Base-by-base conservation (phyloP, 768 basidiomycete genomes). In the Trametes cinnabarina region DNA sequence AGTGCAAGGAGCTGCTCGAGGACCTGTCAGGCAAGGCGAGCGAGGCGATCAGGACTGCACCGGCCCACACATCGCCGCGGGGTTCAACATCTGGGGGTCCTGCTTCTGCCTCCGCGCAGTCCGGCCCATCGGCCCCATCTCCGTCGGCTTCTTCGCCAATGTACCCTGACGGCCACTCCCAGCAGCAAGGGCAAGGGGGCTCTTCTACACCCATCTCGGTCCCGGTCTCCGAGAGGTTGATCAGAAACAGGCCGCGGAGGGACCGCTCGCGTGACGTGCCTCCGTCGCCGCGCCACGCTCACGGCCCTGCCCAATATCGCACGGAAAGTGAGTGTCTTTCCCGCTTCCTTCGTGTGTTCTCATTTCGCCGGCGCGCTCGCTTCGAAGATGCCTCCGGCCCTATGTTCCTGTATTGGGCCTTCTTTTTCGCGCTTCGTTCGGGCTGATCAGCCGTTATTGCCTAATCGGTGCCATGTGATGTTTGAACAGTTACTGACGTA, bases 1-100 rank as follows among this genome's bases (percentile, higher is more conserved):
- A 93, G 71, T 92, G 92, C 77, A 92, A 86, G 71, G 90, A 92
- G 66, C 72, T 92, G 39, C 81, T 92, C 37, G 73, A 79, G 43
- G 89, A 90, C 62, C 76, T 91, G 49, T 80, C 83, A 30, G 84
- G 74, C 41, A 91, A 86, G 9, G 86, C 88, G 4, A 82, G 75
- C 42, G 87, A 87, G 55, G 88, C 88, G 28, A 84, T 90, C 46
- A 73, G 71, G 26, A 73, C 65, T 26, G 44, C 65, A 55, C 63
- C 63, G 5, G 55, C 55, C 34, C 58, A 50, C 32, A 67, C 67
- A 8, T 46, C 64, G 55, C 55, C 66, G 44, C 63, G 66, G 44
- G 49, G 58, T 47, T 55, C 57, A 64, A 23, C 12, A 14, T 46
- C 44, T 32, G 22, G 19, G 22, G 44, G 12, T 14, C 4, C 44